Evolutionary conservation across 1,139 yeast genomes (phyloP).

Genomic region (Yamadazyma pseudoaaseri): DNA sequence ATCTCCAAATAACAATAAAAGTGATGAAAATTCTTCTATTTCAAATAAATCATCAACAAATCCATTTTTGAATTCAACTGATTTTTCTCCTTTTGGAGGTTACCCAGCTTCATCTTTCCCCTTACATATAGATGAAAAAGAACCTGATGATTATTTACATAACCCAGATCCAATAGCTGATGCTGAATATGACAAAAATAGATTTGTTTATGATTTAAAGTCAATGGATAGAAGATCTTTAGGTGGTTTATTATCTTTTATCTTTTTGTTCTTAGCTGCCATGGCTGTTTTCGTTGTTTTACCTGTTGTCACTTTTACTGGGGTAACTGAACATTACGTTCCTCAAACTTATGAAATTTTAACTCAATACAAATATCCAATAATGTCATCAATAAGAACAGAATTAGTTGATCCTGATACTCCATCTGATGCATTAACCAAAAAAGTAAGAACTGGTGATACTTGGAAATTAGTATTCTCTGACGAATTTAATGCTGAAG

Average conservation of each 20-base stretch:
- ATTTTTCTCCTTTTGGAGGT: slow-evolving; percentile 87
- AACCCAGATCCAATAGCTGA: slow-evolving; percentile 92
- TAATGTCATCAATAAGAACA: slow-evolving; percentile 60
- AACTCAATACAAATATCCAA: slow-evolving; percentile 58
- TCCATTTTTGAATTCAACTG: slow-evolving; percentile 22
- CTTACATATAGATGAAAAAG: slow-evolving; percentile 81
- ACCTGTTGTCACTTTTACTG: slow-evolving; percentile 76
- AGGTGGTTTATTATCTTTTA: slow-evolving; percentile 58
- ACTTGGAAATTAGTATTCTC: slow-evolving; percentile 71
- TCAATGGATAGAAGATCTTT: slow-evolving; percentile 58
- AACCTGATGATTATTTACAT: slow-evolving; percentile 87
- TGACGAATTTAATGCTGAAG: slow-evolving; percentile 81
- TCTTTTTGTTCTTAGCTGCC: slow-evolving; percentile 57
- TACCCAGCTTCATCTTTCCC: slow-evolving; percentile 90
- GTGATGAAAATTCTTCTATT: slow-evolving; percentile 15
- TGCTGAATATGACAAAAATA: slow-evolving; percentile 68
- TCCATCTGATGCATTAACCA: slow-evolving; percentile 52
- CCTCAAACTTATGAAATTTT: slow-evolving; percentile 44
- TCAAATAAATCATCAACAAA: slow-evolving; percentile 18
- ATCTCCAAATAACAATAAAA: slow-evolving; percentile 9
- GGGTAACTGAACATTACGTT: slow-evolving; percentile 40
- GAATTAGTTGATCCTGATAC: slow-evolving; percentile 76
- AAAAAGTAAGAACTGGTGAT: slow-evolving; percentile 53
- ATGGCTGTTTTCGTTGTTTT: slow-evolving; percentile 64
- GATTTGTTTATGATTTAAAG: slow-evolving; percentile 59